Evolutionary conservation across 1,139 yeast species (phyloP), one percentile per base, ranked within the genome.

Genomic region (Pichia sp.): DNA sequence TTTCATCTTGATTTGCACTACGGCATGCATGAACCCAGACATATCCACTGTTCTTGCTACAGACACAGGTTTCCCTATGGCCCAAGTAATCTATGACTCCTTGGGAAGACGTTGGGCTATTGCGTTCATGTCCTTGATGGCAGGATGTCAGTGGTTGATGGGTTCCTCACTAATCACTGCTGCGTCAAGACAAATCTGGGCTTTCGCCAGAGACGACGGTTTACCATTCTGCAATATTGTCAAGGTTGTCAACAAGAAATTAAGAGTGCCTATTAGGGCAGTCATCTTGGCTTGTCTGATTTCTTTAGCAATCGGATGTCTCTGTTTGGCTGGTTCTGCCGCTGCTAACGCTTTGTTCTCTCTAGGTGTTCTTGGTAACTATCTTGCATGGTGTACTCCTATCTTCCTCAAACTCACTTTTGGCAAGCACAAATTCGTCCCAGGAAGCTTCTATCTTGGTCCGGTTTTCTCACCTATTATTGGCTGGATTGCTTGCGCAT

Each of bases 51-150:
- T 82, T 41, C 61, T 80, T 49, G 63, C 56, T 18, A 67, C 81
- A 8, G 66, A 69, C 13, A 74, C 74, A 49, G 83, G 82, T 18
- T 75, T 74, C 48, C 80, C 82, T 26, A 72, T 81, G 68, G 88
- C 91, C 8, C 88, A 83, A 66, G 74, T 85, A 49, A 73, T 83
- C 54, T 76, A 70, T 62, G 82, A 85, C 62, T 76, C 83, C 0
- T 70, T 85, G 54, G 91, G 91, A 22, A 80, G 80, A 63, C 71
- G 74, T 44, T 84, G 89, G 87, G 83, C 89, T 4, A 72, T 60
- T 78, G 72, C 77, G 58, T 76, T 36, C 62, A 78, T 12, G 72
- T 82, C 1, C 57, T 69, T 60, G 67, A 73, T 42, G 74, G 73
- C 36, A 1, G 68, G 74, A 58, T 83, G 85, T 49, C 87, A 82